Percentiles rank a stretch among this genome's conserved stretches.
Conservation (phyloP, 345 rosid genomes). For the Salix brachista region DNA sequence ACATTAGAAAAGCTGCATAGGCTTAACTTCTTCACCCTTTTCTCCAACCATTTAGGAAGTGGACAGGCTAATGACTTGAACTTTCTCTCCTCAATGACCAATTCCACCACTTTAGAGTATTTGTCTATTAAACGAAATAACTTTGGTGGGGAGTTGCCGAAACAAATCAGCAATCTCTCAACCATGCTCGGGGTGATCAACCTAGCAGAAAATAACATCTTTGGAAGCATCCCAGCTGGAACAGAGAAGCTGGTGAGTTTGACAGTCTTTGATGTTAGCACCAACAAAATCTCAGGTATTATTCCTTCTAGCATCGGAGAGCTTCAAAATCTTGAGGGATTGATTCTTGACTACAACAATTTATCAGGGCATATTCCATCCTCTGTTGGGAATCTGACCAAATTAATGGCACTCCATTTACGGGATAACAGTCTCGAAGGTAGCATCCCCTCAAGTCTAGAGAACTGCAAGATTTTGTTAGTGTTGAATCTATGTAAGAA, state of each 20-base stretch:
- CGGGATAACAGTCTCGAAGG: conserved; percentile 21
- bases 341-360: background rate
- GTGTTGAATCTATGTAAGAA: background rate
- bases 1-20: background rate
- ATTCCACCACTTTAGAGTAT: no score
- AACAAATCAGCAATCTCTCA: conserved; percentile 20
- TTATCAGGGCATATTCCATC: conserved; percentile 23
- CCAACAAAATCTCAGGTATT: conserved; percentile 1
- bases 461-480: conserved; percentile 7
- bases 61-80: no score
- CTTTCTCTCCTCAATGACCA: no score
- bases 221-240: conserved; percentile 18
- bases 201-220: background rate
- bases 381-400: conserved; percentile 23
- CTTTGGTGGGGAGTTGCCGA: no score
- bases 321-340: conserved; percentile 6
- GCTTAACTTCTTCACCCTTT: background rate
- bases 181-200: background rate
- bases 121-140: no score
- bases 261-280: background rate
- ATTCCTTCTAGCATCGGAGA: conserved; percentile 16
- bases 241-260: conserved; percentile 18
- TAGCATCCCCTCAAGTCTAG: conserved; percentile 26
- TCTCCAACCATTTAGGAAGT: background rate
- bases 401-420: conserved; percentile 5